Conservation (phyloP, 2,329 filamentous ascomycete species). For the Exophiala sp. region DNA sequence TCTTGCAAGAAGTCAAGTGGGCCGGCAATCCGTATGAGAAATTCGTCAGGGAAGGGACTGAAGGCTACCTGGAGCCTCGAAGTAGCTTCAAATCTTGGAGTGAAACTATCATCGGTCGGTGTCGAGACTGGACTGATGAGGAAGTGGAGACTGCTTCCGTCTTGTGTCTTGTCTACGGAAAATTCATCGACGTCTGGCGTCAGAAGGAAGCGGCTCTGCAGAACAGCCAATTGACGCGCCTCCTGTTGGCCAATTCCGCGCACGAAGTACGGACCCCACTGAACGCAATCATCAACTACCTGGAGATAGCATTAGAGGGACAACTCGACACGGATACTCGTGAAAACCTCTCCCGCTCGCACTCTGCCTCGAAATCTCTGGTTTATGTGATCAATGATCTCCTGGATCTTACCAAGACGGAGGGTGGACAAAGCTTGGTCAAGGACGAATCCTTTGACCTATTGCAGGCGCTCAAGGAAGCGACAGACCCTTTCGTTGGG, state of each 20-base stretch:
- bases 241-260: constrained; percentile 81
- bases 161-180: constrained; percentile 80
- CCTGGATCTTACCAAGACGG: constrained; percentile 81
- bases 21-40: constrained; percentile 85
- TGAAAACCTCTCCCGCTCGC: constrained; percentile 77
- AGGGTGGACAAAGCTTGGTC: constrained; percentile 73
- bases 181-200: constrained; percentile 89
- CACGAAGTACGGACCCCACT: constrained; percentile 88
- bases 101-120: constrained; percentile 76
- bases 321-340: constrained; percentile 74
- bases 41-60: constrained; percentile 66
- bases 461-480: constrained; percentile 67
- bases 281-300: constrained; percentile 91
- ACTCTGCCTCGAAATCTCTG: constrained; percentile 86
- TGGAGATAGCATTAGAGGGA: constrained; percentile 86
- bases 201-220: constrained; percentile 84
- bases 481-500: constrained; percentile 67
- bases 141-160: constrained; percentile 87
- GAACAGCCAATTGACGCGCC: constrained; percentile 72
- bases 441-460: constrained; percentile 80
- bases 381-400: constrained; percentile 95
- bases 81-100: constrained; percentile 78
- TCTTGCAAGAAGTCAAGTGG: constrained; percentile 75
- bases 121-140: constrained; percentile 83
- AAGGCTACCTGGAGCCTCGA: constrained; percentile 70